Evolutionary conservation across 805 yeast genomes (phyloP), one percentile per base, ranked within the genome.

Genomic region (Metschnikowia hibisci): DNA sequence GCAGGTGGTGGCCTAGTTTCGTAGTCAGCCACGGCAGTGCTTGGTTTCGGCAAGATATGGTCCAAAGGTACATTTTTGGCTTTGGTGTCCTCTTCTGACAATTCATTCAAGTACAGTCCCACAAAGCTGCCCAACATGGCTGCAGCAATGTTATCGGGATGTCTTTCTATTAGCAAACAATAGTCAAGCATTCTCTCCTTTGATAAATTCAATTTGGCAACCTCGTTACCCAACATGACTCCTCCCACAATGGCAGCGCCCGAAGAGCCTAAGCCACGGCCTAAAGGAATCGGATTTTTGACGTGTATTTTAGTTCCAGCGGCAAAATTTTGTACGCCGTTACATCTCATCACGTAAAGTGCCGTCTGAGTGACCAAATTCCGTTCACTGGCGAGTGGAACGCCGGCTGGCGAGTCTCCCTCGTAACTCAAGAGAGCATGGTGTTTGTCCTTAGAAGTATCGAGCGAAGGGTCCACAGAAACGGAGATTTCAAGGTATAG

Each of bases 201-300:
- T 39, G 82, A 68, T 47, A 89, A 78, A 1, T 78, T 80, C 28
- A 91, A 70, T 39, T 78, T 73, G 30, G 93, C 96, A 27, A 90
- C 74, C 51, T 83, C 91, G 60, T 87, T 87, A 37, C 95, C 99
- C 34, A 93, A 72, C 68, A 89, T 73, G 10, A 86, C 95, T 59
- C 99, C 99, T 14, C 95, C 98, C 23, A 93, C 98, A 25, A 93
- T 96, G 31, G 99, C 99, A 6, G 98, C 96, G 40, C 97, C 99
- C 3, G 96, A 86, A 1, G 98, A 93, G 2, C 99, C 99, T 46
- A 93, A 74, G 7, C 99, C 99, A 62, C 99, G 81, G 25, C 99
- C 98, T 52, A 93, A 71, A 3, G 99, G 99, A 49, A 93, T 90
- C 27, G 96, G 96, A 64, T 93, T 93, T 48, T 69, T 73, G 44